Conservation (phyloP, 768 basidiomycete genomes). For the Termitomyces sp. region DNA sequence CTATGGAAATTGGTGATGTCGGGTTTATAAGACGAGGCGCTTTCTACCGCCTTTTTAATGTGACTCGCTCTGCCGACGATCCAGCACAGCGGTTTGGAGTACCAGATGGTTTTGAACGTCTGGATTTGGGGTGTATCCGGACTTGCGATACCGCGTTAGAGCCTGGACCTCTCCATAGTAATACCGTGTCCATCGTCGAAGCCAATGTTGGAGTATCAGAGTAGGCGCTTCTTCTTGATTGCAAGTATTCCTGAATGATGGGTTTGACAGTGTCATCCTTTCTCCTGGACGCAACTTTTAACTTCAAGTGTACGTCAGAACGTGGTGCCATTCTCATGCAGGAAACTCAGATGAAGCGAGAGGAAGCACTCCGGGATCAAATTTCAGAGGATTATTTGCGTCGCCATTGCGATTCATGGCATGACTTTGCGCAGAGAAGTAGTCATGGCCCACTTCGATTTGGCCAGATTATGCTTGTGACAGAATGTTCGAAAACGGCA, state of each 20-base stretch:
- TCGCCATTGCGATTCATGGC: constrained; percentile 11
- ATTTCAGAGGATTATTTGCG: constrained; percentile 6
- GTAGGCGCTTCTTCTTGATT: background rate
- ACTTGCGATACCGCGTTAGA: constrained; percentile 6
- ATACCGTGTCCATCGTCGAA: constrained; percentile 1
- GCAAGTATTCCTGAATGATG: background rate
- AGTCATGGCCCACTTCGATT: constrained; percentile 6
- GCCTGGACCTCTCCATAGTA: constrained; percentile 11
- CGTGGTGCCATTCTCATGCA: constrained; percentile 12
- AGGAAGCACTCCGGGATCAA: constrained; percentile 3
- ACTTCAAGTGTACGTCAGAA: constrained; percentile 10
- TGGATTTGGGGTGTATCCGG: constrained; percentile 2
- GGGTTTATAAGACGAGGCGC: constrained; percentile 8
- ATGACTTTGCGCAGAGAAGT: constrained; percentile 7
- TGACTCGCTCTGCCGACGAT: constrained; percentile 1
- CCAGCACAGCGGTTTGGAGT: constrained; percentile 9
- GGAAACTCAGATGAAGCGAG: constrained; percentile 10
- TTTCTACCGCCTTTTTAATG: constrained; percentile 13
- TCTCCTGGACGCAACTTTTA: constrained; percentile 9
- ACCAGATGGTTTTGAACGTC: constrained; percentile 3
- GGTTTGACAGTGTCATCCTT: background rate
- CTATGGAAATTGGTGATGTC: constrained; percentile 6
- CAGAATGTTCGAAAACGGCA: constrained; percentile 14
- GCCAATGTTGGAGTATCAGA: constrained; percentile 2
- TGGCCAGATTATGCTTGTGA: constrained; percentile 16